Evolutionary conservation across 2,329 filamentous ascomycete species (phyloP).

Genomic region (Kalmusia sp.): DNA sequence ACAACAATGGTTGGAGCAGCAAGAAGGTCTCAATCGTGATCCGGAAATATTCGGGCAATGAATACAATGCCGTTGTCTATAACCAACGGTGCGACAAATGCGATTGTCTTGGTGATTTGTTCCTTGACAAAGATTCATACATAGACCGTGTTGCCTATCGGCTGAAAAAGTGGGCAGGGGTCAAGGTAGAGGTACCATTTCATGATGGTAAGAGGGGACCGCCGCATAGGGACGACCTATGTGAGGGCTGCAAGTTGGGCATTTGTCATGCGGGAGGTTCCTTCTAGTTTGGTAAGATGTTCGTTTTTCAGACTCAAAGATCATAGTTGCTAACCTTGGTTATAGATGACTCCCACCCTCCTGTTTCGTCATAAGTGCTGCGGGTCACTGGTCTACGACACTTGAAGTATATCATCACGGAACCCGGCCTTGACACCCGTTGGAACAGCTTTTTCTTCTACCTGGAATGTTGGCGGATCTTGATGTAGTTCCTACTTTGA

Average conservation of each 20-base stretch:
- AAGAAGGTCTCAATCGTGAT: conserved; percentile 16
- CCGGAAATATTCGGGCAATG: conserved; percentile 11
- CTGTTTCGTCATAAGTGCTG: too few relatives aligned
- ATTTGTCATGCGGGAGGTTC: not conserved
- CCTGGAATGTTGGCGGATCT: too few relatives aligned
- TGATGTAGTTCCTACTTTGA: too few relatives aligned
- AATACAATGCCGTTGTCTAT: conserved; percentile 20
- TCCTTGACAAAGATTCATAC: conserved; percentile 17
- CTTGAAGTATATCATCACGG: too few relatives aligned
- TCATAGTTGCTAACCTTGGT: too few relatives aligned
- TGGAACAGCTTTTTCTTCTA: too few relatives aligned
- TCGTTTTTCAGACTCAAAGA: too few relatives aligned
- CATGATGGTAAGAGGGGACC: not conserved
- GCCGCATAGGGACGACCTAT: not conserved
- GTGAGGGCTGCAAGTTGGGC: not conserved
- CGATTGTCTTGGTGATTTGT: conserved; percentile 10
- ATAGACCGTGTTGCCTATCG: conserved; percentile 17
- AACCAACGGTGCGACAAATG: conserved; percentile 20
- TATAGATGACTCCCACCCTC: too few relatives aligned
- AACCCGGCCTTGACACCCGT: too few relatives aligned
- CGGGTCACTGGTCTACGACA: too few relatives aligned
- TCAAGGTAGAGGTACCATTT: not conserved
- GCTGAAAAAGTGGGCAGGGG: conserved; percentile 17
- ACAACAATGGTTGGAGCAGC: conserved; percentile 9
- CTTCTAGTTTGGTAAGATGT: too few relatives aligned